These are phyloP conservation scores for Xylaria sp. DNA, from an alignment of 2,329 filamentous ascomycete genomes.

Conservation along the genomic window DNA sequence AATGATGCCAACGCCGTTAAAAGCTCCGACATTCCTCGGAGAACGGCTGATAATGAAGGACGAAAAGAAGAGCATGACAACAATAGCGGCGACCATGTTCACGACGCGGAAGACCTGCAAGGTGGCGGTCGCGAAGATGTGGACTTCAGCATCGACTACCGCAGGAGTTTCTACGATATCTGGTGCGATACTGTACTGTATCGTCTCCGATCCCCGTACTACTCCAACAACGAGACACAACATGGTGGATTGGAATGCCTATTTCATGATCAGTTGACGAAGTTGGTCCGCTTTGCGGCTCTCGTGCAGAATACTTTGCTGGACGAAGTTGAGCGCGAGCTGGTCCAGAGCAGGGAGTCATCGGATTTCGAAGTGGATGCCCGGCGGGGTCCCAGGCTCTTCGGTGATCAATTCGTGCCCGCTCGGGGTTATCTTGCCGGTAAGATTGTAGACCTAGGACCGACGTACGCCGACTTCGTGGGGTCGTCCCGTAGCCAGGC, in stretches of 20 bases:
- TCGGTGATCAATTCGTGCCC: conserved; percentile 1
- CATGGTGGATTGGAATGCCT: background rate
- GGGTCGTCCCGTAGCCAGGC: conserved; percentile 3
- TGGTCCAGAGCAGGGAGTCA: background rate
- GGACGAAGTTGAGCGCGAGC: conserved; percentile 7
- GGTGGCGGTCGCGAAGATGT: background rate
- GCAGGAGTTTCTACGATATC: conserved; percentile 7
- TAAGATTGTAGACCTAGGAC: conserved; percentile 5
- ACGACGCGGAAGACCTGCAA: background rate
- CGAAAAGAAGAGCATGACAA: background rate
- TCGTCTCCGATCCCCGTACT: conserved; percentile 6
- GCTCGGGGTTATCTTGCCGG: conserved; percentile 7
- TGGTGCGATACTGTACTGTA: conserved; percentile 9
- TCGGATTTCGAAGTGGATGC: background rate
- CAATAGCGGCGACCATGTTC: background rate
- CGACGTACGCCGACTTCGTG: conserved; percentile 8
- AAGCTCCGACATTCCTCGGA: background rate
- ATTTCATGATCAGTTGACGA: conserved; percentile 5
- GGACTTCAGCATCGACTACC: conserved; percentile 8
- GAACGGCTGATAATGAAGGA: background rate
- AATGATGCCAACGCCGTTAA: conserved; percentile 5
- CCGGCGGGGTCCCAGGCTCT: background rate
- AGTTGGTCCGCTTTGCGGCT: conserved; percentile 6
- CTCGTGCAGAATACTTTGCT: conserved; percentile 9
- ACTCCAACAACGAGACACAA: background rate